These are phyloP conservation scores for Isatis lusitanica DNA, from an alignment of 441 rosid genomes.

Conservation along the genomic window DNA sequence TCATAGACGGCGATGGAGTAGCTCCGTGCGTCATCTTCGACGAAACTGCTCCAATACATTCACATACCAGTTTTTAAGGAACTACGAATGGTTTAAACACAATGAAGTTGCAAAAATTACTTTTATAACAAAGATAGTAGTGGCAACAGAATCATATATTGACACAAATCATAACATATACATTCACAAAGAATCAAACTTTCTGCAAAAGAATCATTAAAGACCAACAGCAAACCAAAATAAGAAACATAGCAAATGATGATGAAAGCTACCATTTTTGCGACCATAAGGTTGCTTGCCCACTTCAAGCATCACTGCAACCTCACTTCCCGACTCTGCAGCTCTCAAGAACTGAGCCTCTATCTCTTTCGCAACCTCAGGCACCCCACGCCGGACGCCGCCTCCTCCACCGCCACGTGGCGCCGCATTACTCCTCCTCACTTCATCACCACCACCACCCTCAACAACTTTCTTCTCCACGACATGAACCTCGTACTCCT, in stretches of 20 bases:
- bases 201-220: not conserved
- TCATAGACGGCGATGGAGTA: constrained; percentile 50
- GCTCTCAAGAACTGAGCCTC: constrained; percentile 70
- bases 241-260: not conserved
- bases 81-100: not conserved
- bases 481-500: constrained; percentile 30
- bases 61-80: not conserved
- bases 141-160: not conserved
- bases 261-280: constrained; percentile 54
- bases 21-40: constrained; percentile 63
- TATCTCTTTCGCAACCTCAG: constrained; percentile 68
- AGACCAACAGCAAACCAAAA: not conserved
- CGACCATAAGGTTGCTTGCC: constrained; percentile 69
- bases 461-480: constrained; percentile 44
- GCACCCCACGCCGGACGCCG: constrained; percentile 38
- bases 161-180: not conserved
- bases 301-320: constrained; percentile 80
- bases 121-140: not conserved
- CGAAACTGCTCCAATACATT: constrained; percentile 47
- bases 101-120: not conserved
- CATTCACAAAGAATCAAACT: not conserved
- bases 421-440: constrained; percentile 31
- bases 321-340: constrained; percentile 72
- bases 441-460: constrained; percentile 48
- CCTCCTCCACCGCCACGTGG: not conserved